Evolutionary conservation across 805 yeast species (phyloP).

Genomic region (Barnettozyma pratensis): DNA sequence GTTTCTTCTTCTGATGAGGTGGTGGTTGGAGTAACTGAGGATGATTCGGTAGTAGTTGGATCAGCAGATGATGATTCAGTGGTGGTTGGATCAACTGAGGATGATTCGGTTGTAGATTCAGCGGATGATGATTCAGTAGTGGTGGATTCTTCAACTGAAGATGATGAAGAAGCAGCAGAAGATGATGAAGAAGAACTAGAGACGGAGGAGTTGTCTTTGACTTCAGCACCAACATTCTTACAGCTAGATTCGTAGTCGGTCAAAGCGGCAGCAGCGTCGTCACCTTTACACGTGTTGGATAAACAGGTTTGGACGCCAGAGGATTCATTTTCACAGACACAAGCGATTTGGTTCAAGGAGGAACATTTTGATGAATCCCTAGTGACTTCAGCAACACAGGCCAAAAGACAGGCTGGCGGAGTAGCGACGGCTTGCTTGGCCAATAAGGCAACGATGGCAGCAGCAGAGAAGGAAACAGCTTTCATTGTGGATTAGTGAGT

Average conservation of each 20-base stretch:
- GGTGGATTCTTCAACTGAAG: not conserved
- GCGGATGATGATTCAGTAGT: slow-evolving; percentile 7
- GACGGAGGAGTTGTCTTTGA: slow-evolving; percentile 29
- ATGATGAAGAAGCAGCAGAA: slow-evolving; percentile 18
- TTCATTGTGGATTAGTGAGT: slow-evolving; percentile 7
- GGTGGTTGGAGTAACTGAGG: slow-evolving; percentile 7
- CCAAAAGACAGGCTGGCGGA: slow-evolving; percentile 90
- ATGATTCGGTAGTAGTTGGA: not conserved
- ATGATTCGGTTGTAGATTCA: slow-evolving; percentile 1
- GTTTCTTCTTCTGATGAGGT: slow-evolving; percentile 14
- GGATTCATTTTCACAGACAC: slow-evolving; percentile 61
- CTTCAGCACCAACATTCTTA: slow-evolving; percentile 37
- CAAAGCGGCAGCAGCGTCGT: slow-evolving; percentile 52
- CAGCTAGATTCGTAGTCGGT: slow-evolving; percentile 53
- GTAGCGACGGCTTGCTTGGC: slow-evolving; percentile 40
- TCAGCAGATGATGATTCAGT: slow-evolving; percentile 7
- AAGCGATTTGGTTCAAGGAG: slow-evolving; percentile 56
- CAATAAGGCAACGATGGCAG: slow-evolving; percentile 17
- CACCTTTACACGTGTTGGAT: slow-evolving; percentile 62
- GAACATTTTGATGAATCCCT: slow-evolving; percentile 48
- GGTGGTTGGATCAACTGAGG: slow-evolving; percentile 13
- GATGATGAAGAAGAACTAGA: slow-evolving; percentile 27
- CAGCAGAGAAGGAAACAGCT: slow-evolving; percentile 9
- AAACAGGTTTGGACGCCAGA: slow-evolving; percentile 57
- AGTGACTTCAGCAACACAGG: slow-evolving; percentile 75